Evolutionary conservation across 352 stramenopile species (phyloP).

Genomic region (Globisporangium carolinianum): DNA sequence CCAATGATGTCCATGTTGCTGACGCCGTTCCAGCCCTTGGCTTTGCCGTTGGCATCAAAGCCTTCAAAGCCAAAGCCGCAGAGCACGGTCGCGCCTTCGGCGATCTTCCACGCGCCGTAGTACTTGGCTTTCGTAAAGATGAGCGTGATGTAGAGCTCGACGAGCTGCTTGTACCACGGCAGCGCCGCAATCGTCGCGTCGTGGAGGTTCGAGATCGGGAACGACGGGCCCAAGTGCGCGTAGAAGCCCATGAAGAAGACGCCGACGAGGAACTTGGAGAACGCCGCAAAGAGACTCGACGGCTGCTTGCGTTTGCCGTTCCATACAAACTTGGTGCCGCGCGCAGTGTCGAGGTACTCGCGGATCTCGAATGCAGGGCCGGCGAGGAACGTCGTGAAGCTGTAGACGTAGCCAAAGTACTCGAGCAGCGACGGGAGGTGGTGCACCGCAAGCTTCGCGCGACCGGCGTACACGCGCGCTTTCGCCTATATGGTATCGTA

Average conservation of each 20-base stretch:
- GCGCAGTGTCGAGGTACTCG: conserved; percentile 85
- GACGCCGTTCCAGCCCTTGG: conserved; percentile 90
- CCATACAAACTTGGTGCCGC: conserved; percentile 47
- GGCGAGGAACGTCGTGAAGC: conserved; percentile 93
- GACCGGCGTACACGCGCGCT: conserved; percentile 22
- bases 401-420: conserved; percentile 96
- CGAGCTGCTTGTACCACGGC: conserved; percentile 54
- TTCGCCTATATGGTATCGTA: conserved; percentile 1
- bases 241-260: conserved; percentile 54
- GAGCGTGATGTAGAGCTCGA: conserved; percentile 86
- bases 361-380: conserved; percentile 94
- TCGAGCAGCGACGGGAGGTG: conserved; percentile 89
- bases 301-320: conserved; percentile 38
- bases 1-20: conserved; percentile 96
- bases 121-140: conserved; percentile 93
- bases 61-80: conserved; percentile 91
- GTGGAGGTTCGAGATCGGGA: conserved; percentile 46
- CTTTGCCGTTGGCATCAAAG: conserved; percentile 82
- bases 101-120: conserved; percentile 94
- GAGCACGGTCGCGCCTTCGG: conserved; percentile 77
- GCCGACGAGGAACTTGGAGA: conserved; percentile 75
- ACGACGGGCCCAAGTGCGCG: conserved; percentile 39
- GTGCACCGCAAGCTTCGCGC: conserved; percentile 61
- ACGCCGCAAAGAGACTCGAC: conserved; percentile 59
- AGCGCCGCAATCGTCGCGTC: conserved; percentile 32